Evolutionary conservation across 1,284 basidiomycete species (phyloP).

Genomic region (Tilletia horrida): DNA sequence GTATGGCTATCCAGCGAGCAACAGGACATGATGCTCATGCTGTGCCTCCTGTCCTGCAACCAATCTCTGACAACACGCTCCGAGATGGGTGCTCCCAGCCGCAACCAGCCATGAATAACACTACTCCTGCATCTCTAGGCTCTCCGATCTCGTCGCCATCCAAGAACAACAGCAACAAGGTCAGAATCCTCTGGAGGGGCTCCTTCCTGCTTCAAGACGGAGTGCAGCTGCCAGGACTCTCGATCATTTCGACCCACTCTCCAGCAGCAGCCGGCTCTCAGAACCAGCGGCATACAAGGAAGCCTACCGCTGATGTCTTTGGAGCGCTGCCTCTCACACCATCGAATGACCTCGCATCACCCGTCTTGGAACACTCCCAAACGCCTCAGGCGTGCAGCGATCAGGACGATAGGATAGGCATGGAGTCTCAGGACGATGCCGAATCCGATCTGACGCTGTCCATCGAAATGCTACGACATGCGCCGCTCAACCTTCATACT

Average conservation of each 20-base stretch:
- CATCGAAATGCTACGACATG: slow-evolving; percentile 13
- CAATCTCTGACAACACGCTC: too few species aligned
- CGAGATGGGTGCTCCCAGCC: too few species aligned
- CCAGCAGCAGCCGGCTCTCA: not conserved
- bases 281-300: not conserved
- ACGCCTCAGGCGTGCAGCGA: not conserved
- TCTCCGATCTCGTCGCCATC: too few species aligned
- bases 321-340: not conserved
- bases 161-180: not conserved
- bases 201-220: not conserved
- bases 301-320: not conserved
- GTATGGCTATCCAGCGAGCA: too few species aligned
- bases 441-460: slow-evolving; percentile 8
- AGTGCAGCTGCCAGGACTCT: slow-evolving; percentile 1
- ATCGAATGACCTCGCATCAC: too few species aligned
- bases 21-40: too few species aligned
- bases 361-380: not conserved
- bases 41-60: too few species aligned
- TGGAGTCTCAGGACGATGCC: not conserved
- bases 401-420: not conserved
- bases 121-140: too few species aligned
- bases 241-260: slow-evolving; percentile 9
- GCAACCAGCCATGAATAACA: too few species aligned
- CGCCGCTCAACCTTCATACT: slow-evolving; percentile 1
- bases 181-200: slow-evolving; percentile 12